phyloP scores from a whole-genome alignment of 257 asterid genomes.

The Galeopsis tetrahit region DNA sequence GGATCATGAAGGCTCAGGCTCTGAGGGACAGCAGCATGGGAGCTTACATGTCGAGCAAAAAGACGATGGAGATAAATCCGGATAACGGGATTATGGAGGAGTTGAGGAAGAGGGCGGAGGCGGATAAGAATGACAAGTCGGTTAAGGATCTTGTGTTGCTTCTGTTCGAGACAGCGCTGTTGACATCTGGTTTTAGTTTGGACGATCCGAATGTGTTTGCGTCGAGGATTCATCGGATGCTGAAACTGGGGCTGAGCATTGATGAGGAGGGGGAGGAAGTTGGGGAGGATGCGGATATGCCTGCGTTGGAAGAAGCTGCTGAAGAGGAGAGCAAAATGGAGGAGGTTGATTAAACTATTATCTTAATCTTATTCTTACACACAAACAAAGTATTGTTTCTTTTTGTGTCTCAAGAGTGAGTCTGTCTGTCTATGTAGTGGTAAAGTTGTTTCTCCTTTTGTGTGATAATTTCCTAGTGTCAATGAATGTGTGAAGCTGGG shows the following conservation, averaged over 20 bases:
- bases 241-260: constrained; percentile 81
- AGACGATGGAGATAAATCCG: constrained; percentile 84
- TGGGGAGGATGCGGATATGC: constrained; percentile 70
- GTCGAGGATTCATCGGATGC: constrained; percentile 70
- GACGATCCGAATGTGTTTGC: constrained; percentile 83
- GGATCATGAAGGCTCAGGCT: constrained; percentile 85
- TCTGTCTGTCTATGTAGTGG: too few species aligned
- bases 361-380: background rate
- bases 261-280: constrained; percentile 71
- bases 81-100: constrained; percentile 91
- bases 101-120: constrained; percentile 78
- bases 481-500: too few species aligned
- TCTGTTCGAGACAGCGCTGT: constrained; percentile 72
- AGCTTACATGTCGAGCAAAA: constrained; percentile 86
- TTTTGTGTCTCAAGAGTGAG: background rate
- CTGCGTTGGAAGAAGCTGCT: constrained; percentile 65
- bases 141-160: constrained; percentile 74
- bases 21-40: constrained; percentile 80
- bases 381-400: background rate
- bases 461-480: too few species aligned
- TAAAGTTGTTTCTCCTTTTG: too few species aligned
- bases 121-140: constrained; percentile 73
- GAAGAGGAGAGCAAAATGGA: constrained; percentile 94
- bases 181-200: constrained; percentile 84
- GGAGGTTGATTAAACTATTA: constrained; percentile 60